Percentiles rank a stretch among this genome's conserved stretches.
These are phyloP conservation scores for Calonectria leucothoes DNA, from an alignment of 2,329 filamentous ascomycete genomes.

Conservation along the genomic window DNA sequence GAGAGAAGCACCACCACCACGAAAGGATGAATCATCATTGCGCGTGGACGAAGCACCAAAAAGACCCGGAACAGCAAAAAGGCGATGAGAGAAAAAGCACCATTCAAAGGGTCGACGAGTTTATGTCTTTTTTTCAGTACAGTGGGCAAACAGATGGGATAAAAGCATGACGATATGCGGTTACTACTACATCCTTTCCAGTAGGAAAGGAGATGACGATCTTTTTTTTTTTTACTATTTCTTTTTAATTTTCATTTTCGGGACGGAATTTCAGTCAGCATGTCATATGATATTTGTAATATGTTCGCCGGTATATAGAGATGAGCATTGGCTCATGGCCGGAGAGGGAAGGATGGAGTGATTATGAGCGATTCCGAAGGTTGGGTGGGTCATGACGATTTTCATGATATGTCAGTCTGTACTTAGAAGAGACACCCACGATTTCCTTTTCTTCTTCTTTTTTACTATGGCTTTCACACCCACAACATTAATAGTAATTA, in stretches of 20 bases:
- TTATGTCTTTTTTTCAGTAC: neutral
- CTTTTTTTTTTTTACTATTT: neutral
- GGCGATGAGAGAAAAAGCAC: neutral
- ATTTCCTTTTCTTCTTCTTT: too few species aligned
- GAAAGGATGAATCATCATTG: neutral
- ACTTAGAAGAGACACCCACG: neutral
- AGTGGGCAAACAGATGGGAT: neutral
- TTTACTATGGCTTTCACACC: neutral
- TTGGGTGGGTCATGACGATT: neutral
- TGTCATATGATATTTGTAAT: neutral
- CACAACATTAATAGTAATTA: constrained; percentile 1
- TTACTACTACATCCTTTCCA: neutral
- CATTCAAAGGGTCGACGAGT: neutral
- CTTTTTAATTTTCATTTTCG: neutral
- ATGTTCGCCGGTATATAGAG: neutral
- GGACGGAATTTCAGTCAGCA: neutral
- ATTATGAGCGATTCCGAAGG: neutral
- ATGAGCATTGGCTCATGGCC: neutral
- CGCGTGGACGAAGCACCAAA: neutral
- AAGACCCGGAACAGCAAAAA: neutral
- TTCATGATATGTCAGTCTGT: neutral
- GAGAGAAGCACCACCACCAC: neutral
- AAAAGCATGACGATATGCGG: neutral
- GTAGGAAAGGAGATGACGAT: neutral
- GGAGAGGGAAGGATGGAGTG: neutral